Evolutionary conservation across 2,329 filamentous ascomycete species (phyloP), one percentile per base, ranked within the genome.

Genomic region (Nigrograna mackinnonii): DNA sequence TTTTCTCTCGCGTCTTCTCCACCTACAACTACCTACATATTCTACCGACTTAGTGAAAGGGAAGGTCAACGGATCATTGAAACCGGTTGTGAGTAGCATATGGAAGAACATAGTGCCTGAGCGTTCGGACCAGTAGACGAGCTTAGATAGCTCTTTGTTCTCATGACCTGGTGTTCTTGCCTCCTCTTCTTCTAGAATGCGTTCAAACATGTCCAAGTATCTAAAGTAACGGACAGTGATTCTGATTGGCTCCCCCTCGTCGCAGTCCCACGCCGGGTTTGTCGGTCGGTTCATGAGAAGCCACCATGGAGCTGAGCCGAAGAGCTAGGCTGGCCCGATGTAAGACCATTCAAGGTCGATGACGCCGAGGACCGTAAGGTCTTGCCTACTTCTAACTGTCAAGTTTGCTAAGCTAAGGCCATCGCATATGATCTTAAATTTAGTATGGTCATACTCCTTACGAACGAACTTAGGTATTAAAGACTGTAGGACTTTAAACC

Each of bases 301-400:
- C 34, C 34, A 71, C 63, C 56, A 69, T 6, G 61, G 67, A 33
- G 64, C 60, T 6, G 64, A 67, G 44, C 50, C 62, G 55, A 69
- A 63, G 13, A 71, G 49, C 49, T 71, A 64, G 21, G 62, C 59
- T 1, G 68, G 67, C 36, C 66, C 63, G 9, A 62, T 55, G 39
- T 70, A 71, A 28, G 64, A 62, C 66, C 64, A 70, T 41, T 70
- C 66, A 7, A 41, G 34, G 33, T 41, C 37, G 16, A 41, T 22
- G 16, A 45, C 35, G 12, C 32, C 37, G n/a, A 45, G 13, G 20
- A 45, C 28, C 3, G 31, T 45, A 17, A 45, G 33, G 38, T 45
- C 32, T 17, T 45, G 5, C 17, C 65, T 55, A 33, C 70, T 50
- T 41, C 55, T 57, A 14, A 72, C 60, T 44, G 71, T 68, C 35